phyloP scores from a whole-genome alignment of 2,329 filamentous ascomycete genomes.

The Trichoderma atrobrunneum region DNA sequence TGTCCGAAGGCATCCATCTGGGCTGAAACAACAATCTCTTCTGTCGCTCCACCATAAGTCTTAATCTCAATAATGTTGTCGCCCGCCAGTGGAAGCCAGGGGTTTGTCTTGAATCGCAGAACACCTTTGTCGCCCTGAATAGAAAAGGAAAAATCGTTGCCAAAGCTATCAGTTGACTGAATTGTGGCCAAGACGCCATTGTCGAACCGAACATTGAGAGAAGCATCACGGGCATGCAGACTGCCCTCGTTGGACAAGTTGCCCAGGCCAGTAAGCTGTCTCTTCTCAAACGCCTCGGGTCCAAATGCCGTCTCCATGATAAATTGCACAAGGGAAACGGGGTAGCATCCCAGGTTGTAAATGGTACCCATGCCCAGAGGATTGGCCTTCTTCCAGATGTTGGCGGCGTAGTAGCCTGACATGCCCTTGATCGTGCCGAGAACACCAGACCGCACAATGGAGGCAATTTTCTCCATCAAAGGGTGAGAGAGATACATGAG shows the following conservation, averaged over 20 bases:
- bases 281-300: constrained; percentile 21
- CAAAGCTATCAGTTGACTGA: constrained; percentile 29
- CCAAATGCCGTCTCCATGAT: constrained; percentile 28
- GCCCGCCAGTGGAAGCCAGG: constrained; percentile 28
- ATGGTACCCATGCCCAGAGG: constrained; percentile 31
- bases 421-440: constrained; percentile 26
- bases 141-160: constrained; percentile 27
- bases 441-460: constrained; percentile 25
- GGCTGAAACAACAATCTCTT: constrained; percentile 24
- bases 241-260: constrained; percentile 25
- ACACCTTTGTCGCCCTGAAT: constrained; percentile 27
- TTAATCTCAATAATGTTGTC: constrained; percentile 27
- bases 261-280: constrained; percentile 25
- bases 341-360: constrained; percentile 31
- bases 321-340: constrained; percentile 28
- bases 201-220: constrained; percentile 26
- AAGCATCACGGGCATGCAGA: constrained; percentile 26
- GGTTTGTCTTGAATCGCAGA: constrained; percentile 28
- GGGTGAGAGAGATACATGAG: constrained; percentile 31
- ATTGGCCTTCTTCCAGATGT: constrained; percentile 30
- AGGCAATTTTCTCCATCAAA: constrained; percentile 25
- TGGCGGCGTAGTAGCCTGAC: constrained; percentile 29
- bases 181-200: constrained; percentile 26
- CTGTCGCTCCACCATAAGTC: constrained; percentile 24
- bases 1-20: constrained; percentile 27